Evolutionary conservation across 345 rosid genomes (phyloP), one percentile per base, ranked within the genome.

Genomic region (Syzygium aqueum): DNA sequence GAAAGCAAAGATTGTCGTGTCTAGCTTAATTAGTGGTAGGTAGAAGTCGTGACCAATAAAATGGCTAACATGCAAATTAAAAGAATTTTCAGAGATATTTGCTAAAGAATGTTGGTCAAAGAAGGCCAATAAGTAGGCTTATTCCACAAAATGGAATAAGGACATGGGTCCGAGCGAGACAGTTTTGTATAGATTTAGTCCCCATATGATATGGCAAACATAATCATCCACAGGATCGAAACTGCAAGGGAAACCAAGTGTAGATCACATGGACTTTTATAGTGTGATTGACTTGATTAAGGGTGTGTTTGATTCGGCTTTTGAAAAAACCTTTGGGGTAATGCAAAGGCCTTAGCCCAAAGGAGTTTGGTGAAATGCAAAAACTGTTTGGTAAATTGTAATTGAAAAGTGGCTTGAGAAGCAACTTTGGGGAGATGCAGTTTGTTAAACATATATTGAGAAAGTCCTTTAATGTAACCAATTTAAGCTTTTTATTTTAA

Each of bases 381-480:
- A 57, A 0, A 11, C 6, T 1, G 5, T 57, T 25, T 57, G 0
- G 7, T 57, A 25, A 57, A 57, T 11, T 57, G 0, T 57, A 0
- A 57, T 57, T 57, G 28, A 57, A 57, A 57, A 57, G 11, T 57
- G 1, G 15, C 7, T 11, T 11, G 28, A 14, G 63, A 57, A 25
- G 15, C 14, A 25, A 57, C 27, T 57, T 11, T 6, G 12, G 65
- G 15, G 7, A 27, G 23, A 57, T 57, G 3, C 0, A 4, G 0
- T 0, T 57, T 57, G 65, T 14, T 57, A 57, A 57, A 57, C 65
- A 57, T 57, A 1, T 6, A 57, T 57, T 25, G 11, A 14, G 27
- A 57, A 57, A 25, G 28, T 57, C 15, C 0, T 1, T 25, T 25
- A 13, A 57, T 0, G 0, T 11, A 14, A 14, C 15, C 0, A 2